A percentile compares a stretch with the other conserved stretches of the same genome.
Conservation (phyloP, 2,329 filamentous ascomycete species). For the Colletotrichum chlorophyti region DNA sequence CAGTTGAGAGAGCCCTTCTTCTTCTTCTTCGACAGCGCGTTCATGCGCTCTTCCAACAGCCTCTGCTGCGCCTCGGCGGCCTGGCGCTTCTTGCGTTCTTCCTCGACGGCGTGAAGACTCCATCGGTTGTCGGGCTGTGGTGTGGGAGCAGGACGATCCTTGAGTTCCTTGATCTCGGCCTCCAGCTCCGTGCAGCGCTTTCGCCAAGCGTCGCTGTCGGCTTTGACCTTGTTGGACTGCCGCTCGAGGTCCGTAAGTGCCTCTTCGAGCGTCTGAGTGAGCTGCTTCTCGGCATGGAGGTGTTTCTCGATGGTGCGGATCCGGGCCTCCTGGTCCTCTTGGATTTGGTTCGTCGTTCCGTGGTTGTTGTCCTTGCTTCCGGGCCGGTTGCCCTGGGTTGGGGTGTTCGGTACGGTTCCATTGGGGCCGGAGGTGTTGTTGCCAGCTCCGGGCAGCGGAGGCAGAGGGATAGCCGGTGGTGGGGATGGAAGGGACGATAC, state of each 20-base stretch:
- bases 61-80: slow-evolving; percentile 89
- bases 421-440: slow-evolving; percentile 48
- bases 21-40: slow-evolving; percentile 88
- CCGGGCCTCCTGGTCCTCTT: slow-evolving; percentile 93
- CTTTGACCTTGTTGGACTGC: slow-evolving; percentile 89
- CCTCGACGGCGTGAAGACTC: slow-evolving; percentile 90
- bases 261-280: slow-evolving; percentile 94
- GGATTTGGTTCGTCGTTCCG: slow-evolving; percentile 74
- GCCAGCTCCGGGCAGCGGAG: slow-evolving; percentile 76
- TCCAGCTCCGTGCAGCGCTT: slow-evolving; percentile 83
- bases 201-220: slow-evolving; percentile 89
- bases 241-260: slow-evolving; percentile 92
- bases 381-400: slow-evolving; percentile 67
- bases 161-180: slow-evolving; percentile 71
- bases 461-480: slow-evolving; percentile 93
- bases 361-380: slow-evolving; percentile 79
- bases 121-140: slow-evolving; percentile 63
- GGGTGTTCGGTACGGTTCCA: slow-evolving; percentile 56
- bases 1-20: slow-evolving; percentile 96
- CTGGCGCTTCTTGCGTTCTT: slow-evolving; percentile 91
- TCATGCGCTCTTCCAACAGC: slow-evolving; percentile 94
- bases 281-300: slow-evolving; percentile 91
- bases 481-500: slow-evolving; percentile 88
- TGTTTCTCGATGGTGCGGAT: slow-evolving; percentile 98
- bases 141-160: slow-evolving; percentile 53